phyloP scores from a whole-genome alignment of 768 basidiomycete genomes.

The Clathrus columnatus region DNA sequence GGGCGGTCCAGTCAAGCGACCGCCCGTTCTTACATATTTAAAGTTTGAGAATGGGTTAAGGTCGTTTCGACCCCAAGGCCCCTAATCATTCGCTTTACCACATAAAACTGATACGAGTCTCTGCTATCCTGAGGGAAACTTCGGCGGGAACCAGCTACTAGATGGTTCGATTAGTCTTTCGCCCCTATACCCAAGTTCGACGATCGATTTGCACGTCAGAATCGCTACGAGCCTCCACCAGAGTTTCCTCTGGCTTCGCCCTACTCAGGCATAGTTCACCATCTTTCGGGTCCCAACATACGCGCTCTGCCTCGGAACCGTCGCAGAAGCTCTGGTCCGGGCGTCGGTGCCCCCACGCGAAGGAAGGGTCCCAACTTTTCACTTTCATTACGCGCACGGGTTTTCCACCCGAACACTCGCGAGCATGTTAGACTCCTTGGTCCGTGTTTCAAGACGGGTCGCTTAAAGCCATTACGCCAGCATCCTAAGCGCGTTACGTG shows the following conservation, averaged over 20 bases:
- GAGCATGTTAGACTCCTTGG: constrained; percentile 81
- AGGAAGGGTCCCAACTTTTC: constrained; percentile 54
- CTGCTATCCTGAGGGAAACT: constrained; percentile 77
- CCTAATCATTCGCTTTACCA: constrained; percentile 61
- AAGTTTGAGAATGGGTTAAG: constrained; percentile 76
- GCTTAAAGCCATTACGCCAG: constrained; percentile 72
- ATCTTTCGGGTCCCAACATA: constrained; percentile 86
- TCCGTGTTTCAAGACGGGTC: constrained; percentile 81
- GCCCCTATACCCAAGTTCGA: constrained; percentile 93
- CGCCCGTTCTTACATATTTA: constrained; percentile 51
- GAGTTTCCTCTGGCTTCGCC: constrained; percentile 94
- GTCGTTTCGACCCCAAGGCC: constrained; percentile 78
- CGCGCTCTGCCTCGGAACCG: constrained; percentile 72
- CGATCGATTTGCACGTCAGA: constrained; percentile 96
- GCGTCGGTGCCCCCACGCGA: constrained; percentile 65
- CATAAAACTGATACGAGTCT: constrained; percentile 65
- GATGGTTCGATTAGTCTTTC: constrained; percentile 95
- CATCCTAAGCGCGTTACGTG: constrained; percentile 61
- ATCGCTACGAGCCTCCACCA: constrained; percentile 93
- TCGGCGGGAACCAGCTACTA: constrained; percentile 90
- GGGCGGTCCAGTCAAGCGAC: constrained; percentile 41
- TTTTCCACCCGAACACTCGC: constrained; percentile 74
- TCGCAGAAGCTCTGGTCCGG: constrained; percentile 67
- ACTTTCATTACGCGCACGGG: constrained; percentile 25
- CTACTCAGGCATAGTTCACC: constrained; percentile 87